Base-by-base conservation (phyloP, 495 filamentous ascomycete genomes). In the Aspergillus baeticus region DNA sequence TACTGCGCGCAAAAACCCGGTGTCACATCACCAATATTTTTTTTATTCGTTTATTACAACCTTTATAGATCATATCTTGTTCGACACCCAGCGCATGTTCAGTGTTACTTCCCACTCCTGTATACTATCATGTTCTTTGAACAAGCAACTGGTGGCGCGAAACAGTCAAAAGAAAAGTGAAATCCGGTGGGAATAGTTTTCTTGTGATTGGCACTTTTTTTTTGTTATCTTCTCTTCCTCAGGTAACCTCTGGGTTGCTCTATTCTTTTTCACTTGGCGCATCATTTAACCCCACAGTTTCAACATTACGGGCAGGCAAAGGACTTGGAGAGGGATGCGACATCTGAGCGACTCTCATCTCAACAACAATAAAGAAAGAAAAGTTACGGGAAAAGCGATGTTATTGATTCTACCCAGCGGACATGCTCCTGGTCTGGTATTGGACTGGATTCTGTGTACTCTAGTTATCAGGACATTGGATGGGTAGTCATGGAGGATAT, bases 81-180 rank as follows among this genome's bases (percentile, higher is more conserved):
- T 47, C 39, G 26, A 23, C 46, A 36, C 20, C 43, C 41, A 49
- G 42, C 51, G 18, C 39, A 44, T 58, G 44, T 44, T 58, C 26
- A 51, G 35, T 53, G 38, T 58, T 58, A 43, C 34, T 51, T 64
- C 55, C 51, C 57, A 53, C 57, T 65, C 57, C 56, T 65, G 60
- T 66, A 63, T 61, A 63, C 58, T 65, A 66, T 54, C 48, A 38
- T 41, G 35, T 43, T 57, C 20, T 54, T 51, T 26, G 52, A 57
- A 43, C 43, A 51, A 57, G 41, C 21, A 54, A 54, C 21, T 51
- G 51, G 58, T 57, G 59, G 57, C 54, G 54, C 54, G 52, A 57
- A 57, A 54, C 57, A 41, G 46, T 53, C 59, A 65, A 65, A 65
- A 62, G 57, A 65, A 65, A 65, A 62, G 57, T 60, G 57, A 60